Evolutionary conservation across 257 asterid species (phyloP).

Genomic region (Scutellaria barbata): DNA sequence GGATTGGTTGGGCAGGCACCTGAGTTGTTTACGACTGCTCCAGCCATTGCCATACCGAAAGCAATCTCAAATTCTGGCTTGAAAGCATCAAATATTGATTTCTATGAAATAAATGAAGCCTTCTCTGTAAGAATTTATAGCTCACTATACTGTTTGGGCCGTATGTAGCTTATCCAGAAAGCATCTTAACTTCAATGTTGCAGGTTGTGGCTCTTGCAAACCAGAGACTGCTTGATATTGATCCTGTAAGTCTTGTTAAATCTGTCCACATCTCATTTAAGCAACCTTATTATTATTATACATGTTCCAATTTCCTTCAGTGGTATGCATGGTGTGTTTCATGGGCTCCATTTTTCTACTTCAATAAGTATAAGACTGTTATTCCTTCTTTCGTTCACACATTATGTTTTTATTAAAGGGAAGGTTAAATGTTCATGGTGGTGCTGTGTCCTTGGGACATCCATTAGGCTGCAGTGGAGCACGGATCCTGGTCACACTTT

Average conservation of each 20-base stretch:
- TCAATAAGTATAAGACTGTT: neutral
- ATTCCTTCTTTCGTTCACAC: slow-evolving; percentile 24
- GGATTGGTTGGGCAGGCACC: slow-evolving; percentile 75
- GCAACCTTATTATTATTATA: neutral
- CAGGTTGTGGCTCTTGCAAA: slow-evolving; percentile 96
- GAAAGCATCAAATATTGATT: slow-evolving; percentile 72
- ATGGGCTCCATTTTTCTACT: neutral
- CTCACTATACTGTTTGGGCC: slow-evolving; percentile 1
- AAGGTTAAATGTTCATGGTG: slow-evolving; percentile 79
- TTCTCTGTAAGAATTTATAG: slow-evolving; percentile 68
- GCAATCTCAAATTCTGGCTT: slow-evolving; percentile 80
- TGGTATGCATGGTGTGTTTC: neutral
- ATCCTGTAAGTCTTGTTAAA: slow-evolving; percentile 56
- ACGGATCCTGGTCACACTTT: slow-evolving; percentile 82
- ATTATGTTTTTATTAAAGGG: slow-evolving; percentile 49
- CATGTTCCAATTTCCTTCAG: neutral
- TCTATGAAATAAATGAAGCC: slow-evolving; percentile 92
- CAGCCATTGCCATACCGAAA: slow-evolving; percentile 93
- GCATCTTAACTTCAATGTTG: slow-evolving; percentile 27
- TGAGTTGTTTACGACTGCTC: slow-evolving; percentile 90
- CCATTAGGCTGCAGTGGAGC: slow-evolving; percentile 98
- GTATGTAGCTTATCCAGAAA: slow-evolving; percentile 10
- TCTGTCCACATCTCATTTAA: slow-evolving; percentile 1
- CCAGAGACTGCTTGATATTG: slow-evolving; percentile 72
- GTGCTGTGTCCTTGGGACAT: slow-evolving; percentile 94